Conservation (phyloP, 1,284 basidiomycete genomes). For the Rhodotorula sp. region DNA sequence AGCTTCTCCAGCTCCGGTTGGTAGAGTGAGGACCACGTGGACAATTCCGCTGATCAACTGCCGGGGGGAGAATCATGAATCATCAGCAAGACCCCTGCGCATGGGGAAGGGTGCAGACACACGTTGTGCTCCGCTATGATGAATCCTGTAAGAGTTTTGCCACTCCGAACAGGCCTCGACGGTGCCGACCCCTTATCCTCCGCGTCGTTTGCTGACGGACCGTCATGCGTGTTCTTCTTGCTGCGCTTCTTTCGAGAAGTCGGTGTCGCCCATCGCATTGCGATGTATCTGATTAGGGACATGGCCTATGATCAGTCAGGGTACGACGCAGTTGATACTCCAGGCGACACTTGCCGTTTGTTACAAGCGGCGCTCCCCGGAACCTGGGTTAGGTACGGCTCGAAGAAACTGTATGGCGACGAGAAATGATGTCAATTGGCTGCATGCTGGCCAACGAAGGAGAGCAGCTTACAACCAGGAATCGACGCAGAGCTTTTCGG, state of each 20-base stretch:
- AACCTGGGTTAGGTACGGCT: too few species aligned
- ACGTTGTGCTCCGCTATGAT: conserved; percentile 34
- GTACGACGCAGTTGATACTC: neutral
- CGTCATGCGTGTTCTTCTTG: conserved; percentile 4
- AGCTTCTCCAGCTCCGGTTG: conserved; percentile 32
- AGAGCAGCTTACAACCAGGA: conserved; percentile 25
- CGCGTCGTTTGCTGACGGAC: neutral
- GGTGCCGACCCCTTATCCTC: neutral
- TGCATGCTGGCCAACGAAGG: too few species aligned
- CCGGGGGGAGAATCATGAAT: too few species aligned
- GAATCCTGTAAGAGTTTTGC: conserved; percentile 27
- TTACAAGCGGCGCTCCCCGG: too few species aligned
- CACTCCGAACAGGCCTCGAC: conserved; percentile 7
- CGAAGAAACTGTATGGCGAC: too few species aligned
- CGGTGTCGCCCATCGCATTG: conserved; percentile 27
- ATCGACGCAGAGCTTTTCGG: conserved; percentile 28
- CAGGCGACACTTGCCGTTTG: too few species aligned
- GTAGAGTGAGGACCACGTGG: conserved; percentile 22
- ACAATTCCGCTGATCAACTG: conserved; percentile 23
- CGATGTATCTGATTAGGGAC: conserved; percentile 15
- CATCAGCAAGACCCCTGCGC: neutral
- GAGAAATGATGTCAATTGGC: too few species aligned
- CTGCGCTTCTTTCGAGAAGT: conserved; percentile 25
- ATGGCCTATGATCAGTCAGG: neutral
- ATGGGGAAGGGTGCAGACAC: neutral